Conservation (phyloP, 257 asterid species). For the Salvia miltiorrhiza region DNA sequence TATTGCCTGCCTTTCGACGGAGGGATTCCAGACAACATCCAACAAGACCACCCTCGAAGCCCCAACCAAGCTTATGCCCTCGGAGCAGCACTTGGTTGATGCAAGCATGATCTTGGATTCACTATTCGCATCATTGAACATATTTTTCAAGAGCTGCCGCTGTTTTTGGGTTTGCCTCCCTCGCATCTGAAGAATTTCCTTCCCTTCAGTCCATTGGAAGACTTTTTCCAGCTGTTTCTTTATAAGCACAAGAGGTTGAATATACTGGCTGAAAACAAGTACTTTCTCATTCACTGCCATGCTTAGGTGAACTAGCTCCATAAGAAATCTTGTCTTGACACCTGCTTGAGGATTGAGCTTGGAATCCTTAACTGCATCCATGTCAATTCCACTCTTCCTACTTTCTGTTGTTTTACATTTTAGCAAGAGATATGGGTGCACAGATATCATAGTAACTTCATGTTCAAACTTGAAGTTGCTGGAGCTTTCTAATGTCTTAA, state of each 20-base stretch:
- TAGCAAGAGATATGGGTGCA: constrained; percentile 42
- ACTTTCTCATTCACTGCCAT: constrained; percentile 38
- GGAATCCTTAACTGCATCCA: constrained; percentile 23
- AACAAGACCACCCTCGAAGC: constrained; percentile 49
- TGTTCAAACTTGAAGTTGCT: constrained; percentile 33
- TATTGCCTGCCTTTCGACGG: constrained; percentile 47
- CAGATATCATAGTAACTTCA: constrained; percentile 38
- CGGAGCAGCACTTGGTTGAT: constrained; percentile 47
- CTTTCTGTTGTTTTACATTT: constrained; percentile 13
- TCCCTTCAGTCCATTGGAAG: constrained; percentile 36
- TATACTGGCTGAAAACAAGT: constrained; percentile 51
- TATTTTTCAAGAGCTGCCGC: constrained; percentile 31
- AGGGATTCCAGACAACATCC: constrained; percentile 58
- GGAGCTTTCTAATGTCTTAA: constrained; percentile 25
- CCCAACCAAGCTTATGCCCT: constrained; percentile 54
- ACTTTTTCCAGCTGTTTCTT: constrained; percentile 27
- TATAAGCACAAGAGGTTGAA: constrained; percentile 38
- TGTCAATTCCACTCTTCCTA: constrained; percentile 13
- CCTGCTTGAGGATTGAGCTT: constrained; percentile 41
- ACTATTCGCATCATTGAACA: constrained; percentile 28
- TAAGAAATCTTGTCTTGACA: constrained; percentile 41
- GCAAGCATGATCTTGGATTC: constrained; percentile 45
- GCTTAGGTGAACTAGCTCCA: constrained; percentile 47
- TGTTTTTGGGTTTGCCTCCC: constrained; percentile 33
- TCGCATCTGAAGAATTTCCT: constrained; percentile 30